Evolutionary conservation across 2,329 filamentous ascomycete genomes (phyloP).

Genomic region (Aspergillus aculeatinus): DNA sequence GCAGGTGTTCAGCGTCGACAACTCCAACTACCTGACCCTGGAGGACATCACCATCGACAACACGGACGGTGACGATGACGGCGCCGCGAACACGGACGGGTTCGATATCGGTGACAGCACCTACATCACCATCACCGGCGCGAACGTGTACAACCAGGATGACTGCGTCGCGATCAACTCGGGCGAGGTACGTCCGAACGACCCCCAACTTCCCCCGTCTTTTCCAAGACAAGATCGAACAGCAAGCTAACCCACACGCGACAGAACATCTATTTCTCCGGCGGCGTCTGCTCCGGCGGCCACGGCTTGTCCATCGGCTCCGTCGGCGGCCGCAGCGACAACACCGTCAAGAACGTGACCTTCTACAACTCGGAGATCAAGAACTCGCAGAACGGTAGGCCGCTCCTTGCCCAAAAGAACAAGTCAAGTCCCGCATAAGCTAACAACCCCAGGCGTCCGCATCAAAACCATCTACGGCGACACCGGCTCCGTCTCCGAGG

Average conservation of each 20-base stretch:
- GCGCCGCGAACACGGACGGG: slow-evolving; percentile 55
- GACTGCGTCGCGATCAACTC: slow-evolving; percentile 62
- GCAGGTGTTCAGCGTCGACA: slow-evolving; percentile 37
- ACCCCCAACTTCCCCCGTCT: too few species aligned
- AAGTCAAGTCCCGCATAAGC: neutral
- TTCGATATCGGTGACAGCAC: slow-evolving; percentile 42
- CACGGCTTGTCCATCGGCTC: slow-evolving; percentile 62
- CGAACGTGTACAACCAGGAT: slow-evolving; percentile 58
- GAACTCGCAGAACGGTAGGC: slow-evolving; percentile 53
- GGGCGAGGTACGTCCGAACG: slow-evolving; percentile 39
- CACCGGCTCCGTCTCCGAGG: slow-evolving; percentile 52
- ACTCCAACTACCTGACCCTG: slow-evolving; percentile 53
- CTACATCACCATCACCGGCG: slow-evolving; percentile 52
- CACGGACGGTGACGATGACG: slow-evolving; percentile 51
- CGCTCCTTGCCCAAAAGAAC: neutral
- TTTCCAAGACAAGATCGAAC: too few species aligned
- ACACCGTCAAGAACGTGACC: slow-evolving; percentile 54
- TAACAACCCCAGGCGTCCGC: slow-evolving; percentile 38
- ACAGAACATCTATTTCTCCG: slow-evolving; percentile 31
- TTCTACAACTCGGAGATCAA: slow-evolving; percentile 51
- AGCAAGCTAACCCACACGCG: neutral
- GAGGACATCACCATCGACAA: slow-evolving; percentile 58
- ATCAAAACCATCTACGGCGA: slow-evolving; percentile 57
- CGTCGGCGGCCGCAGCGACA: slow-evolving; percentile 56
- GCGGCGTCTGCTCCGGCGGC: slow-evolving; percentile 32